Evolutionary conservation across 2,329 filamentous ascomycete species (phyloP).

Genomic region (Fusarium sp.): DNA sequence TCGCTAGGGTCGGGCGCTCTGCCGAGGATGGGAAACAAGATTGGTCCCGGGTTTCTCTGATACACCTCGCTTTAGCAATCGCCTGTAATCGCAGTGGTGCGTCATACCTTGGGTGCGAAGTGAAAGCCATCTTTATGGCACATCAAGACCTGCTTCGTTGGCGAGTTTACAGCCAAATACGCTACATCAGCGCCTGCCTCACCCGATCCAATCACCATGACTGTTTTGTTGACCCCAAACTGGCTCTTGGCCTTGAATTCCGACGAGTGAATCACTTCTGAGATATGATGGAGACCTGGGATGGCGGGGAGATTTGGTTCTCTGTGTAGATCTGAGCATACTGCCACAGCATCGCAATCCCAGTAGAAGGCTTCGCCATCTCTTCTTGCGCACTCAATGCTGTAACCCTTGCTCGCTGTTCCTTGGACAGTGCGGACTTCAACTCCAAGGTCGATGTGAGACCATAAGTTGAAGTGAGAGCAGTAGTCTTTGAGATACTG

Average conservation of each 20-base stretch:
- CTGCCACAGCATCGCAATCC: slow-evolving; percentile 11
- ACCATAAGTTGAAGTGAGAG: not conserved
- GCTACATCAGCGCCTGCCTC: slow-evolving; percentile 1
- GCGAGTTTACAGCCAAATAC: not conserved
- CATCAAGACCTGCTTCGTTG: not conserved
- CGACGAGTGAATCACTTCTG: slow-evolving; percentile 49
- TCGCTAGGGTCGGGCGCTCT: not conserved
- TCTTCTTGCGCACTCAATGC: accelerated
- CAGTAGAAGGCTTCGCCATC: not conserved
- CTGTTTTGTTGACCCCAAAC: not conserved
- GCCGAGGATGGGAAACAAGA: not conserved
- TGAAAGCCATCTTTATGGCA: slow-evolving; percentile 7
- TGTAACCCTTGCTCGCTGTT: not conserved
- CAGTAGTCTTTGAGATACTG: not conserved
- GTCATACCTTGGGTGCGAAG: slow-evolving; percentile 2
- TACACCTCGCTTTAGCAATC: too few species aligned
- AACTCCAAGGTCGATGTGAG: not conserved
- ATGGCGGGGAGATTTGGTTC: slow-evolving; percentile 13
- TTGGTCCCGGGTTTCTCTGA: not conserved
- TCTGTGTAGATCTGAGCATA: slow-evolving; percentile 19
- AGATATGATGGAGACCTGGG: slow-evolving; percentile 2
- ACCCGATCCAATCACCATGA: not conserved
- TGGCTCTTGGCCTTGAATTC: not conserved
- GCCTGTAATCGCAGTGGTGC: too few species aligned
- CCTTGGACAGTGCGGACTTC: not conserved